Evolutionary conservation across 2,329 filamentous ascomycete species (phyloP).

Genomic region (Calonectria hawksworthii): DNA sequence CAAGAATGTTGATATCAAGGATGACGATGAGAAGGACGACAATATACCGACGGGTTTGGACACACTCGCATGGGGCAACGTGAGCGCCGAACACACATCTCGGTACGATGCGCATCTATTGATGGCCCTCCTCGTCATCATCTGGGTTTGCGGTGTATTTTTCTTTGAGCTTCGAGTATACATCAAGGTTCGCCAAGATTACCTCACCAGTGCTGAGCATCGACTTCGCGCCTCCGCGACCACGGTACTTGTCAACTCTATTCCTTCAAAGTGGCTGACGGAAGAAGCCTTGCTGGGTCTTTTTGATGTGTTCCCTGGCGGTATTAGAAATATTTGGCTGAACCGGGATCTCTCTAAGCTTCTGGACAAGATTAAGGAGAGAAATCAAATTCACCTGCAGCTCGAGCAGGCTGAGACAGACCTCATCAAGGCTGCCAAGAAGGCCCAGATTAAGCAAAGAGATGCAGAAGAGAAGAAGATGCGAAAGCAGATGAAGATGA

Average conservation of each 20-base stretch:
- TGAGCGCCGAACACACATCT: constrained; percentile 73
- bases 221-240: constrained; percentile 93
- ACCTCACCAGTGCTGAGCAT: constrained; percentile 94
- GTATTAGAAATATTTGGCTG: constrained; percentile 96
- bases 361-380: constrained; percentile 84
- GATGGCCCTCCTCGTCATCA: constrained; percentile 81
- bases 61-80: constrained; percentile 88
- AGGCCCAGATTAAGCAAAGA: constrained; percentile 79
- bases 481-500: constrained; percentile 66
- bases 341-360: constrained; percentile 90
- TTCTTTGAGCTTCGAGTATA: constrained; percentile 90
- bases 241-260: constrained; percentile 92
- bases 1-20: constrained; percentile 60
- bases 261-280: constrained; percentile 91
- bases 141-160: constrained; percentile 90
- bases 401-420: constrained; percentile 89
- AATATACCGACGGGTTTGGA: constrained; percentile 74
- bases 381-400: constrained; percentile 77
- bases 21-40: constrained; percentile 48
- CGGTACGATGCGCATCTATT: constrained; percentile 89
- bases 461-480: constrained; percentile 75
- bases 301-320: constrained; percentile 96
- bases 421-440: constrained; percentile 84
- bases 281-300: constrained; percentile 84
- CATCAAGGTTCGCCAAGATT: constrained; percentile 93